These are phyloP conservation scores for Thuja plicata DNA, from an alignment of 83 land plant species.

Conservation along the genomic window DNA sequence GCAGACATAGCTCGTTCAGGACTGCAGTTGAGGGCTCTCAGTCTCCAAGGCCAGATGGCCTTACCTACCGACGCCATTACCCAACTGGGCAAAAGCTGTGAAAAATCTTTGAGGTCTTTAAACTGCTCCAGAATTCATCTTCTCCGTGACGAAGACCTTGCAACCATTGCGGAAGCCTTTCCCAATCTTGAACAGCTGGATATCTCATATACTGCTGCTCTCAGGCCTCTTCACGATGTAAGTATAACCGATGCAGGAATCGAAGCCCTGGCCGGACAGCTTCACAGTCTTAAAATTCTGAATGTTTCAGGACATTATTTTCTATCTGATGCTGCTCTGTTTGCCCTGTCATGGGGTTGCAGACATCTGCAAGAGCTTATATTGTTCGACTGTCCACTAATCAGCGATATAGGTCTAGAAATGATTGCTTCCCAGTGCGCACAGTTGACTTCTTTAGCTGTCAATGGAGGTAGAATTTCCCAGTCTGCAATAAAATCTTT, in stretches of 20 bases:
- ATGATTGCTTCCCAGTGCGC: slow-evolving; percentile 12
- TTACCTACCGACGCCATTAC: slow-evolving; percentile 22
- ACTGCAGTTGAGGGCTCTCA: slow-evolving; percentile 19
- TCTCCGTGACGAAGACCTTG: slow-evolving; percentile 21
- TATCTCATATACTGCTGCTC: slow-evolving; percentile 22
- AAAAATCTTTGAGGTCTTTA: slow-evolving; percentile 17
- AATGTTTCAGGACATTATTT: slow-evolving; percentile 33
- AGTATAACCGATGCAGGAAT: slow-evolving; percentile 29
- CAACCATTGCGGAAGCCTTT: slow-evolving; percentile 22
- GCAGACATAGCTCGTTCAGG: slow-evolving; percentile 22
- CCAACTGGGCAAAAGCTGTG: slow-evolving; percentile 13
- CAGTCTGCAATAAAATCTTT: neutral
- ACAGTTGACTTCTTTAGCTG: slow-evolving; percentile 23
- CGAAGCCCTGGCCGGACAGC: slow-evolving; percentile 18
- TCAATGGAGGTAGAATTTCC: slow-evolving; percentile 8
- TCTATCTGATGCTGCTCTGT: slow-evolving; percentile 26
- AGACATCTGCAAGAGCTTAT: slow-evolving; percentile 22
- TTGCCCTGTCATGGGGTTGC: slow-evolving; percentile 20
- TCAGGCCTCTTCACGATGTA: neutral
- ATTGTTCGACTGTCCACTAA: slow-evolving; percentile 16
- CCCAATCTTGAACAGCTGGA: slow-evolving; percentile 38
- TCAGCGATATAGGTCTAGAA: slow-evolving; percentile 21
- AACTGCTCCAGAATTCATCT: slow-evolving; percentile 23
- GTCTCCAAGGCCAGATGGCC: slow-evolving; percentile 24
- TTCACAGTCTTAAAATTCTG: slow-evolving; percentile 17